Percentiles rank a stretch among this genome's conserved stretches.
Conservation (phyloP, 441 rosid genomes). For the Melastoma candidum region DNA sequence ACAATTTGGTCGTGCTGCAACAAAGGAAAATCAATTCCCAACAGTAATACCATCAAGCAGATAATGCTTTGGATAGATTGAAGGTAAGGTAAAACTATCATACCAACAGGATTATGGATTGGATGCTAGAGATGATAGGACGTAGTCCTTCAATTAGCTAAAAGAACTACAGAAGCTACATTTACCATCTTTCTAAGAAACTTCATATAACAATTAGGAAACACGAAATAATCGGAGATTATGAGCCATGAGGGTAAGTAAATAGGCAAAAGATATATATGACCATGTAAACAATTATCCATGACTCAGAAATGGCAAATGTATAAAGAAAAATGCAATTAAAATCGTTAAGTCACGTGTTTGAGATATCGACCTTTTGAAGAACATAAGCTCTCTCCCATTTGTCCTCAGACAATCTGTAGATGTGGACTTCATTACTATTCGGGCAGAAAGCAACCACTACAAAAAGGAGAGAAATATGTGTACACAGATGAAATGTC, state of each 20-base stretch:
- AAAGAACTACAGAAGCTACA: no score
- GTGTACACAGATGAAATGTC: no score
- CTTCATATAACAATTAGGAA: no score
- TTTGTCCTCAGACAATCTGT: conserved; percentile 56
- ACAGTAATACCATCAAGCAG: conserved; percentile 1
- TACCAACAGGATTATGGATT: no score
- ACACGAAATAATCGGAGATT: no score
- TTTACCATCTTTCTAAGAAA: no score
- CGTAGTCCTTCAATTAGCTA: no score
- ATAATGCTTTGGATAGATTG: no score
- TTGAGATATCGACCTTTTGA: conserved; percentile 47
- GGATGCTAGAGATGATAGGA: no score
- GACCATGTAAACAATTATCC: background rate
- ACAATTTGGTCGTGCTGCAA: conserved; percentile 95
- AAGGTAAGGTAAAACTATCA: no score
- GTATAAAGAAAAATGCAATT: background rate
- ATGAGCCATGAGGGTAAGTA: no score
- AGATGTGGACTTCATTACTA: conserved; percentile 87
- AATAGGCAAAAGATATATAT: no score
- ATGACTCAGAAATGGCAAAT: background rate
- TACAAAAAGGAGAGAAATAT: conserved; percentile 19
- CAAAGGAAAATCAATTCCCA: background rate
- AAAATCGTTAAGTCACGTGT: background rate
- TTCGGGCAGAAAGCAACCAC: conserved; percentile 97
- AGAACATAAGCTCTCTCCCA: conserved; percentile 92